These are phyloP conservation scores for Echeveria elegans DNA, from an alignment of 164 flowering plant species.

Conservation along the genomic window DNA sequence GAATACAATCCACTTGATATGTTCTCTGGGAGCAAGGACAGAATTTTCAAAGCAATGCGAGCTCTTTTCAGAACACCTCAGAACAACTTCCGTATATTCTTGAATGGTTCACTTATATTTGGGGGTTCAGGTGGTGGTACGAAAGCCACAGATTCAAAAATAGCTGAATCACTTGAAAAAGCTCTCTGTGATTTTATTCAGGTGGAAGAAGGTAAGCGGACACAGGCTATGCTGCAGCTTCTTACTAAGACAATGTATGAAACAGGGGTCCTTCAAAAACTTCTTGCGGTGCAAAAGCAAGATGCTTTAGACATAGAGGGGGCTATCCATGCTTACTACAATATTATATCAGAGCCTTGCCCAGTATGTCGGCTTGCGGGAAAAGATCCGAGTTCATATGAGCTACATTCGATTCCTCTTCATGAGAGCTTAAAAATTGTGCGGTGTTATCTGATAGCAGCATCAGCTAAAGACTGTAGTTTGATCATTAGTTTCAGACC, in stretches of 20 bases:
- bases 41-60: slow-evolving; percentile 53
- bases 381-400: slow-evolving; percentile 3
- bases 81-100: slow-evolving; percentile 80
- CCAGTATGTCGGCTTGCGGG: slow-evolving; percentile 35
- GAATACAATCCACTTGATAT: slow-evolving; percentile 79
- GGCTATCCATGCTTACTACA: slow-evolving; percentile 87
- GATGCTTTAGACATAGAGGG: slow-evolving; percentile 84
- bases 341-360: slow-evolving; percentile 70
- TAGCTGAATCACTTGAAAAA: slow-evolving; percentile 48
- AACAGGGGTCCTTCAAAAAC: slow-evolving; percentile 51
- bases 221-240: slow-evolving; percentile 44
- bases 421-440: slow-evolving; percentile 72
- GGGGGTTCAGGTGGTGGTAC: slow-evolving; percentile 61
- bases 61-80: slow-evolving; percentile 73
- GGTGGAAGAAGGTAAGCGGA: slow-evolving; percentile 46
- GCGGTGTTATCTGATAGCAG: slow-evolving; percentile 74
- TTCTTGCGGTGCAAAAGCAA: slow-evolving; percentile 72
- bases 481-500: slow-evolving; percentile 75
- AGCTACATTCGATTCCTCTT: slow-evolving; percentile 53
- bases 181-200: slow-evolving; percentile 34
- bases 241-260: slow-evolving; percentile 45
- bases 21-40: slow-evolving; percentile 65
- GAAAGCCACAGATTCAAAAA: slow-evolving; percentile 18
- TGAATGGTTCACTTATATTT: slow-evolving; percentile 65
- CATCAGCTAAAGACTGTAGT: slow-evolving; percentile 94